Conservation (phyloP, 2,329 filamentous ascomycete species). For the Grosmannia huntii region DNA sequence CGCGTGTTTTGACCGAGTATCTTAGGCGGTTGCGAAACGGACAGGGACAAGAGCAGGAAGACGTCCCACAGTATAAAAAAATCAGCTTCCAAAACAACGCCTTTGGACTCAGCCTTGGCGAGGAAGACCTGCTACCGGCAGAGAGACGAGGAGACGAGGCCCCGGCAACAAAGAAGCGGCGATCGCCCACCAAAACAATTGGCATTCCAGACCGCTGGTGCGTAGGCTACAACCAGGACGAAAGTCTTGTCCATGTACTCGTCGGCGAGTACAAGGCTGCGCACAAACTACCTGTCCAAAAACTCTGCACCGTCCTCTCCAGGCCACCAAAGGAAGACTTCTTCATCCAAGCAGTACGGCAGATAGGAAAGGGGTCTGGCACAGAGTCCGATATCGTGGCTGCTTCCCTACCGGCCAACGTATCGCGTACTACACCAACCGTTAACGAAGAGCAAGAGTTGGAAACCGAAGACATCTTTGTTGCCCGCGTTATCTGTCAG, state of each 20-base stretch:
- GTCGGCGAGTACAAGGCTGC: conserved; percentile 1
- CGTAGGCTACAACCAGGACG: not conserved
- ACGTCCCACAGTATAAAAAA: too few species aligned
- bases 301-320: not conserved
- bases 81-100: conserved; percentile 3
- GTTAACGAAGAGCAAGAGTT: not conserved
- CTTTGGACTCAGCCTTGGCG: not conserved
- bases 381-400: not conserved
- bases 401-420: too few species aligned
- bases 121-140: not conserved
- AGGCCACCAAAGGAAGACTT: not conserved
- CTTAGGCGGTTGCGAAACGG: not conserved
- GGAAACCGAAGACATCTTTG: not conserved
- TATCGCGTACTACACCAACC: not conserved
- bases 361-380: not conserved
- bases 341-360: not conserved
- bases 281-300: not conserved
- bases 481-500: conserved; percentile 5
- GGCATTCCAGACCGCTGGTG: not conserved
- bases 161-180: not conserved
- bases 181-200: not conserved
- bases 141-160: not conserved
- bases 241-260: not conserved
- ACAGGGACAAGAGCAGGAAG: not conserved
- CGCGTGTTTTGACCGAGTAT: not conserved